These are phyloP conservation scores for Coccomyxa sp. DNA, from an alignment of 139 green algal species.

Conservation along the genomic window DNA sequence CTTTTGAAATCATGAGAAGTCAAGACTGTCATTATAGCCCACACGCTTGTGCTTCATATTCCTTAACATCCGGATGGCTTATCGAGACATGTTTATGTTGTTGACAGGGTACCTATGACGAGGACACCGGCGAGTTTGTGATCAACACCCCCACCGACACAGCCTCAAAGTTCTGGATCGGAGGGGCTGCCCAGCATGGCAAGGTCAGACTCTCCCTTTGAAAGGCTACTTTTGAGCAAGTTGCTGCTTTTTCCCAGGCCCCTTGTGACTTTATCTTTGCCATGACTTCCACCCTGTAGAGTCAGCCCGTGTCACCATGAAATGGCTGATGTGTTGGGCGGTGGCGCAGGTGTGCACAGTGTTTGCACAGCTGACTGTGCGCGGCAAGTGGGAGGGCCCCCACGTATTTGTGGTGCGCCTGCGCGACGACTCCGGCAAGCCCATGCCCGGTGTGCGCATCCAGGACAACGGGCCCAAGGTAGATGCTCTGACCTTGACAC, in stretches of 20 bases:
- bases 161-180: slow-evolving; percentile 78
- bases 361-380: slow-evolving; percentile 82
- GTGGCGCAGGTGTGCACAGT: slow-evolving; percentile 52
- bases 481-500: background rate
- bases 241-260: too few relatives aligned
- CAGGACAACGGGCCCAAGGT: slow-evolving; percentile 63
- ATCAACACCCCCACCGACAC: slow-evolving; percentile 79
- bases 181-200: slow-evolving; percentile 54
- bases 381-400: slow-evolving; percentile 69
- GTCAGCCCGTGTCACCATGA: too few relatives aligned
- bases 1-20: background rate
- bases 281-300: too few relatives aligned
- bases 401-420: slow-evolving; percentile 90
- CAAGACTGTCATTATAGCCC: too few relatives aligned
- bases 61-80: background rate
- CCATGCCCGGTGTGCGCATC: slow-evolving; percentile 64
- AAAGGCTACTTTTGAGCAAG: background rate
- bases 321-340: background rate
- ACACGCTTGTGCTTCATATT: background rate
- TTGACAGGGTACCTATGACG: slow-evolving; percentile 61
- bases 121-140: slow-evolving; percentile 57
- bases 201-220: slow-evolving; percentile 22
- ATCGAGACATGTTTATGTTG: background rate
- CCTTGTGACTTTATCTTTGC: too few relatives aligned
- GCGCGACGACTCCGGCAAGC: slow-evolving; percentile 52